These are phyloP conservation scores for Entomortierella chlamydospora DNA, from an alignment of 192 early-diverging fungal species.

Conservation along the genomic window DNA sequence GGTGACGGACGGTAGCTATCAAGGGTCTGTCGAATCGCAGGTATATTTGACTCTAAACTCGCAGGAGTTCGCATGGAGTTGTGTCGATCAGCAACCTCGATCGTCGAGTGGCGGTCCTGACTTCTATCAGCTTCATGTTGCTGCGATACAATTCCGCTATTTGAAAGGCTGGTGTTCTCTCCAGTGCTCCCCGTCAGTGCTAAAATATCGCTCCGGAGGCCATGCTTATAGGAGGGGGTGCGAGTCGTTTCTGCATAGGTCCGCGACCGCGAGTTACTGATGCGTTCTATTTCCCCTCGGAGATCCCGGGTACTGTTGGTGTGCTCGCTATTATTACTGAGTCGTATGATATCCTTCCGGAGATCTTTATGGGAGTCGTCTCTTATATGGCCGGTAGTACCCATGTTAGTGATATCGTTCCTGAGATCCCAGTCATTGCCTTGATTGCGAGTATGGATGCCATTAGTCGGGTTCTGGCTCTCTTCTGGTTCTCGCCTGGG, in stretches of 20 bases:
- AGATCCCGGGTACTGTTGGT: neutral
- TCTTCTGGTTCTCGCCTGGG: no score
- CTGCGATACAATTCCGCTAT: neutral
- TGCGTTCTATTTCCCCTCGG: no score
- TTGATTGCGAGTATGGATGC: neutral
- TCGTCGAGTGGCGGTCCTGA: neutral
- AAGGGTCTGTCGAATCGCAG: neutral
- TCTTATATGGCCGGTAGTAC: no score
- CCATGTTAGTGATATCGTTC: neutral
- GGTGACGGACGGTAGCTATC: conserved; percentile 20
- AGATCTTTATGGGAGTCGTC: neutral
- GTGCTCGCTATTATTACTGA: neutral
- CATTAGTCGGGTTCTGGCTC: no score
- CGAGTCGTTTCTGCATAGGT: neutral
- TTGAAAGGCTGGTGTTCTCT: neutral
- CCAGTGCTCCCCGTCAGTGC: neutral
- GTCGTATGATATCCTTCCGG: neutral
- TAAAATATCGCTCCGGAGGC: neutral
- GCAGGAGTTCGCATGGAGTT: no score
- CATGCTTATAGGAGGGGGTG: neutral
- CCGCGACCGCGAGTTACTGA: no score
- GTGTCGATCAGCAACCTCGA: no score
- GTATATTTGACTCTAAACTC: neutral
- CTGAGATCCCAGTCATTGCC: neutral
- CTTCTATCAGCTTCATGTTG: neutral